A percentile compares a stretch with the other conserved stretches of the same genome.
These are phyloP conservation scores for Colletotrichum sp. DNA, from an alignment of 2,329 filamentous ascomycete genomes.

Conservation along the genomic window DNA sequence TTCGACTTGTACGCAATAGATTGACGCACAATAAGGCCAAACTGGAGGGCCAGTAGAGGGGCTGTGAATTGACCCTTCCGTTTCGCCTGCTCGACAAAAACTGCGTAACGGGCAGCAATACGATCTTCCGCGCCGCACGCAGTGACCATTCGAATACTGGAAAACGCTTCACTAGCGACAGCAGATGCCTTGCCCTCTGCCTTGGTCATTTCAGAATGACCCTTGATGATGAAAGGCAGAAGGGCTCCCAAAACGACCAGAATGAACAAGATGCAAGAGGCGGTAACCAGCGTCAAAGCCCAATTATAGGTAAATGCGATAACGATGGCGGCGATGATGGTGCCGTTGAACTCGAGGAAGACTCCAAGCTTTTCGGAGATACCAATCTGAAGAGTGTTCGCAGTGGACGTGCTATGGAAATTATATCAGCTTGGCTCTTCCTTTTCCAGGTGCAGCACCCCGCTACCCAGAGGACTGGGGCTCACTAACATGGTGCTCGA, in stretches of 20 bases:
- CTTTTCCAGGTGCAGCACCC: background rate
- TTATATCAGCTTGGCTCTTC: background rate
- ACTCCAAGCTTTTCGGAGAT: constrained; percentile 68
- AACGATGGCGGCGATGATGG: constrained; percentile 57
- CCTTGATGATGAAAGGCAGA: constrained; percentile 62
- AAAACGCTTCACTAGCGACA: constrained; percentile 66
- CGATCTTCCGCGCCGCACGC: constrained; percentile 66
- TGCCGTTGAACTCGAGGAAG: constrained; percentile 60
- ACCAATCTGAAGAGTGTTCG: constrained; percentile 68
- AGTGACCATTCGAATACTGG: constrained; percentile 65
- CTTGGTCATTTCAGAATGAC: constrained; percentile 48
- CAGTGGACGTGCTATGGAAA: constrained; percentile 55
- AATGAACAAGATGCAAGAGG: constrained; percentile 62
- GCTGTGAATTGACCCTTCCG: constrained; percentile 52
- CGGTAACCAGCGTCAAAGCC: constrained; percentile 64
- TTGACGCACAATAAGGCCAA: constrained; percentile 50
- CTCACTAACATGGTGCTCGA: constrained; percentile 57
- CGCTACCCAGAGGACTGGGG: background rate
- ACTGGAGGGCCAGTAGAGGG: constrained; percentile 58
- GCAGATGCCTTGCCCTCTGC: constrained; percentile 63
- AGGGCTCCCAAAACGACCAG: constrained; percentile 50
- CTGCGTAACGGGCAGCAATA: constrained; percentile 56
- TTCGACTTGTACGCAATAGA: background rate
- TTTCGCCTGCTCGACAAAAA: constrained; percentile 60
- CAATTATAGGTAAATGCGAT: constrained; percentile 64